Conservation (phyloP, 2,329 filamentous ascomycete species). For the Colletotrichum chlorophyti region DNA sequence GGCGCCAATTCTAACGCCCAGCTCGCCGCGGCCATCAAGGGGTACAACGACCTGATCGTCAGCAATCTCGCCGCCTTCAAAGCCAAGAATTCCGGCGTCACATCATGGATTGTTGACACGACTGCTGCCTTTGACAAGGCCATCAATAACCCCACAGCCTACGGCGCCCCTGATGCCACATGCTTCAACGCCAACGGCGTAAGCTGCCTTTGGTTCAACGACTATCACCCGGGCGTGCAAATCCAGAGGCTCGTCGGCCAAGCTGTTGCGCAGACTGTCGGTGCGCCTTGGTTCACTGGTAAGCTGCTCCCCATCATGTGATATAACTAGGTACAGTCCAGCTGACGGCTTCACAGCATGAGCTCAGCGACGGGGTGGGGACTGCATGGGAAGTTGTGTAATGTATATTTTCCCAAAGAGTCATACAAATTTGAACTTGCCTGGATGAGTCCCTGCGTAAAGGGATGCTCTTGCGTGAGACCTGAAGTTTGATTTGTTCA, state of each 20-base stretch:
- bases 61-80: conserved; percentile 40
- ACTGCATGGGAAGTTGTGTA: too few relatives aligned
- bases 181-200: conserved; percentile 49
- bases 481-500: too few relatives aligned
- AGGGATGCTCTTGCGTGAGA: too few relatives aligned
- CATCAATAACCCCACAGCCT: conserved; percentile 46
- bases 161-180: conserved; percentile 49
- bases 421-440: too few relatives aligned
- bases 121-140: conserved; percentile 47
- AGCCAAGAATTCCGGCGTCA: conserved; percentile 40
- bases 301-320: background rate
- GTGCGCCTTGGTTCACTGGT: conserved; percentile 25
- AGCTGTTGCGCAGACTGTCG: conserved; percentile 39
- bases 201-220: conserved; percentile 53
- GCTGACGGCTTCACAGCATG: background rate
- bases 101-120: conserved; percentile 47
- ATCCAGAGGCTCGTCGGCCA: conserved; percentile 48
- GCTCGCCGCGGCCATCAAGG: conserved; percentile 42
- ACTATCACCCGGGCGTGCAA: conserved; percentile 48
- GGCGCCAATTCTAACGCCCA: conserved; percentile 32
- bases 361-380: too few relatives aligned
- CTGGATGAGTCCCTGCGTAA: too few relatives aligned
- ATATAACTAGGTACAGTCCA: too few relatives aligned
- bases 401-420: too few relatives aligned
- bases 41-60: conserved; percentile 45